Conservation (phyloP, 495 filamentous ascomycete species). For the Venustampulla echinocandica region DNA sequence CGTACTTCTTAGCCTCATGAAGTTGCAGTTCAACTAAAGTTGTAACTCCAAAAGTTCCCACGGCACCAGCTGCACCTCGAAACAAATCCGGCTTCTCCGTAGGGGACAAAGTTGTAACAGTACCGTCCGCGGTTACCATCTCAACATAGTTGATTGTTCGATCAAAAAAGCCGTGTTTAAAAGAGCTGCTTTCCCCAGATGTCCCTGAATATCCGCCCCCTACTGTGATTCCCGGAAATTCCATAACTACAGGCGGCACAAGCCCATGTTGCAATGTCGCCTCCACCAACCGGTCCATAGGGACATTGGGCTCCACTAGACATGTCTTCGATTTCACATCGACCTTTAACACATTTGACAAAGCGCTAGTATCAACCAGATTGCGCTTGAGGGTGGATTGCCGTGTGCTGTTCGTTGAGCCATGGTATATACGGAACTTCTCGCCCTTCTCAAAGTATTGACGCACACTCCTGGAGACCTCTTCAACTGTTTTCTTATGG, state of each 20-base stretch:
- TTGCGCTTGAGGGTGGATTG: conserved; percentile 36
- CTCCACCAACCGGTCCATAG: conserved; percentile 53
- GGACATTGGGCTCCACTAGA: conserved; percentile 56
- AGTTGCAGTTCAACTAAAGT: conserved; percentile 46
- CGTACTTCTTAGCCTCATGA: conserved; percentile 40
- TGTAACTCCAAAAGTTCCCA: conserved; percentile 46
- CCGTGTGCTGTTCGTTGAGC: conserved; percentile 68
- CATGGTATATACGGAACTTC: conserved; percentile 70
- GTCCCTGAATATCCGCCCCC: conserved; percentile 56
- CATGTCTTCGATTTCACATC: conserved; percentile 38
- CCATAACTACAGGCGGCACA: conserved; percentile 50
- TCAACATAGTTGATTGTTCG: conserved; percentile 45
- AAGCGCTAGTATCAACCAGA: conserved; percentile 40
- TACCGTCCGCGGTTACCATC: conserved; percentile 49
- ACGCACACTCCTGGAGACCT: conserved; percentile 41
- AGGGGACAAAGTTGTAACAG: conserved; percentile 34
- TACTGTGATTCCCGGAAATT: conserved; percentile 56
- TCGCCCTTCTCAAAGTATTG: conserved; percentile 47
- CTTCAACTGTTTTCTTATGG: conserved; percentile 34
- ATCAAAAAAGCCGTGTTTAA: conserved; percentile 53
- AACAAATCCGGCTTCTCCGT: conserved; percentile 36
- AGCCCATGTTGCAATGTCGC: conserved; percentile 42
- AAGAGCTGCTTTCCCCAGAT: conserved; percentile 49
- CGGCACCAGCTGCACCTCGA: conserved; percentile 43
- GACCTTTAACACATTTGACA: conserved; percentile 24